Conservation (phyloP, 2,329 filamentous ascomycete species). For the Xylariales sp. region DNA sequence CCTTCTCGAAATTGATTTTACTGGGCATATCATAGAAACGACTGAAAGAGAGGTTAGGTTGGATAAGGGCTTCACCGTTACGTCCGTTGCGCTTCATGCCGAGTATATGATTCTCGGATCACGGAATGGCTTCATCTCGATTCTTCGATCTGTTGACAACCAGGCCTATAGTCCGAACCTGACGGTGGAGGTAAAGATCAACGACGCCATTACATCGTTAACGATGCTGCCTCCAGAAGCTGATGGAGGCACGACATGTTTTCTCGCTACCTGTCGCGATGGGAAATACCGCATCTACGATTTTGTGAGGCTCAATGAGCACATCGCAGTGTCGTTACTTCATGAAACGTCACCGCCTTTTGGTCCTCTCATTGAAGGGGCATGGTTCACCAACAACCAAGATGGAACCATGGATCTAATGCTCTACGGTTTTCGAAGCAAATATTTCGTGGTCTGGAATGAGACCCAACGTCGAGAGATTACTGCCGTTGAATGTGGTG, state of each 20-base stretch:
- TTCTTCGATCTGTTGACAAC: conserved; percentile 23
- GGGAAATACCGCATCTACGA: conserved; percentile 67
- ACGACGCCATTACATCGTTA: conserved; percentile 67
- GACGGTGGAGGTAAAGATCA: conserved; percentile 35
- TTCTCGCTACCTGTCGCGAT: conserved; percentile 73
- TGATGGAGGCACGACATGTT: conserved; percentile 29
- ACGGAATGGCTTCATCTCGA: conserved; percentile 43
- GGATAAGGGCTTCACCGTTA: conserved; percentile 45
- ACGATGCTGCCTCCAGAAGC: conserved; percentile 48
- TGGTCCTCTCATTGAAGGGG: conserved; percentile 70
- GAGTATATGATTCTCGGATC: conserved; percentile 49
- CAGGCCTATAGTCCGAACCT: conserved; percentile 25
- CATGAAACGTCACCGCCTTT: conserved; percentile 68
- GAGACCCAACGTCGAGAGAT: conserved; percentile 65
- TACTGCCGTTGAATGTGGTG: conserved; percentile 73
- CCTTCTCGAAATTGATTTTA: conserved; percentile 34
- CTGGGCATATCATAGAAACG: conserved; percentile 20
- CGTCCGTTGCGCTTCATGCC: conserved; percentile 38
- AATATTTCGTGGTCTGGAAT: conserved; percentile 78
- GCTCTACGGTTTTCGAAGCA: conserved; percentile 77
- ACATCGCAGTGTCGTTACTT: conserved; percentile 40
- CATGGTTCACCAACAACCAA: conserved; percentile 47
- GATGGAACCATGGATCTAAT: conserved; percentile 50
- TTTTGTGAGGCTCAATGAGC: conserved; percentile 22
- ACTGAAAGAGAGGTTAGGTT: conserved; percentile 31